These are phyloP conservation scores for Fusarium piperis DNA, from an alignment of 2,329 filamentous ascomycete species.

Conservation along the genomic window DNA sequence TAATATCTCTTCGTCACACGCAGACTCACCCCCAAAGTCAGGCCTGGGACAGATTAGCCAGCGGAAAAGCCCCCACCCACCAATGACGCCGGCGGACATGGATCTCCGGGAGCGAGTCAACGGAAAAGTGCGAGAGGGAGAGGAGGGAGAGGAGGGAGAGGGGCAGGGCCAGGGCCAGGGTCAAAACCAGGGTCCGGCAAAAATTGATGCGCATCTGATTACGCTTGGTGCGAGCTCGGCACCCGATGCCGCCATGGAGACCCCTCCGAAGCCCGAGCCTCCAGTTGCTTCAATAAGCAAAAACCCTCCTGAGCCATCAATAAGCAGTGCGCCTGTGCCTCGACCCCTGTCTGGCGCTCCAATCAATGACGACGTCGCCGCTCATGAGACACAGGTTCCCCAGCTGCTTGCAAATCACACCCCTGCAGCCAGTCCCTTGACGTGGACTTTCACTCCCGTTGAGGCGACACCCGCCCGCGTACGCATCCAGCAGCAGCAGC, in stretches of 20 bases:
- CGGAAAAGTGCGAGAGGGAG: slow-evolving; percentile 24
- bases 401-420: slow-evolving; percentile 22
- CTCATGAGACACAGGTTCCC: slow-evolving; percentile 36
- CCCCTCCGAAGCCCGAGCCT: slow-evolving; percentile 32
- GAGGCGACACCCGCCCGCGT: slow-evolving; percentile 23
- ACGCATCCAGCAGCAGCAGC: slow-evolving; percentile 11
- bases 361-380: slow-evolving; percentile 28
- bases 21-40: background rate
- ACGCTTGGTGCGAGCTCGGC: slow-evolving; percentile 30
- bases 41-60: background rate
- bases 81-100: slow-evolving; percentile 36
- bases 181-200: background rate
- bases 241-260: slow-evolving; percentile 31
- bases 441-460: slow-evolving; percentile 25
- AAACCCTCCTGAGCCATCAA: slow-evolving; percentile 19
- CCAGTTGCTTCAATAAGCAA: slow-evolving; percentile 32
- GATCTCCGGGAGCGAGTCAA: slow-evolving; percentile 29
- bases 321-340: slow-evolving; percentile 30
- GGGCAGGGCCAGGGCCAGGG: background rate
- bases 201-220: slow-evolving; percentile 20
- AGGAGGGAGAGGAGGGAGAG: background rate
- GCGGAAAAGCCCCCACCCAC: slow-evolving; percentile 27
- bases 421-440: slow-evolving; percentile 23
- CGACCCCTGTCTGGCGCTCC: slow-evolving; percentile 37
- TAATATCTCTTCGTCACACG: slow-evolving; percentile 32